These are phyloP conservation scores for Aspergillus ochraceoroseus DNA, from an alignment of 2,329 filamentous ascomycete genomes.

Conservation along the genomic window DNA sequence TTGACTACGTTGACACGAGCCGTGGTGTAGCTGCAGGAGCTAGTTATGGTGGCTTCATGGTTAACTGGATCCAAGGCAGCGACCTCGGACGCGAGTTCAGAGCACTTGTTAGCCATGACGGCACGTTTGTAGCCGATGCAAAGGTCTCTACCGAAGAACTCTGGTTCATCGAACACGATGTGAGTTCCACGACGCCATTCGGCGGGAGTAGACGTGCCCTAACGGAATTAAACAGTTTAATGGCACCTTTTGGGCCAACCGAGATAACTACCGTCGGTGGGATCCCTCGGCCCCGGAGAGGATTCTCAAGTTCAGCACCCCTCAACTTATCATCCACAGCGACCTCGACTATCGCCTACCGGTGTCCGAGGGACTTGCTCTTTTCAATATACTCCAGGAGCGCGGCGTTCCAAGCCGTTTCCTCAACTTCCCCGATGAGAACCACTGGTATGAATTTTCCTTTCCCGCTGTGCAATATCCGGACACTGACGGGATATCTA, in stretches of 20 bases:
- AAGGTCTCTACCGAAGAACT: slow-evolving; percentile 50
- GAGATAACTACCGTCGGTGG: slow-evolving; percentile 62
- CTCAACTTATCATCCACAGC: slow-evolving; percentile 78
- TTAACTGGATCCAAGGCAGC: slow-evolving; percentile 85
- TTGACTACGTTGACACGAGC: slow-evolving; percentile 38
- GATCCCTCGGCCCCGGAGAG: slow-evolving; percentile 56
- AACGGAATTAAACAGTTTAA: slow-evolving; percentile 45
- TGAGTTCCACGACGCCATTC: no score
- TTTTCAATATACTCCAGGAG: slow-evolving; percentile 76
- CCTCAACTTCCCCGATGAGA: slow-evolving; percentile 71
- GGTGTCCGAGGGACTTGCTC: slow-evolving; percentile 70
- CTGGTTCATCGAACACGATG: slow-evolving; percentile 50
- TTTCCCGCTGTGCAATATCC: no score
- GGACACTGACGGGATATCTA: slow-evolving; percentile 14
- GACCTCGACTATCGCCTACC: slow-evolving; percentile 82
- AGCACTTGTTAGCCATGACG: slow-evolving; percentile 82
- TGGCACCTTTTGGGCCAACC: slow-evolving; percentile 50
- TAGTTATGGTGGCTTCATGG: slow-evolving; percentile 46
- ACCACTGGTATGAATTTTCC: slow-evolving; percentile 47
- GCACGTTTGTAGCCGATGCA: slow-evolving; percentile 64
- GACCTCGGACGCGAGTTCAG: slow-evolving; percentile 77
- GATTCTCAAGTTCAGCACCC: slow-evolving; percentile 68
- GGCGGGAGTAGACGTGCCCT: no score
- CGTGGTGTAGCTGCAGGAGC: slow-evolving; percentile 41
- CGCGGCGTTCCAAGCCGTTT: slow-evolving; percentile 69